Evolutionary conservation across 352 stramenopile genomes (phyloP).

Genomic region (Phytophthora aleatoria): DNA sequence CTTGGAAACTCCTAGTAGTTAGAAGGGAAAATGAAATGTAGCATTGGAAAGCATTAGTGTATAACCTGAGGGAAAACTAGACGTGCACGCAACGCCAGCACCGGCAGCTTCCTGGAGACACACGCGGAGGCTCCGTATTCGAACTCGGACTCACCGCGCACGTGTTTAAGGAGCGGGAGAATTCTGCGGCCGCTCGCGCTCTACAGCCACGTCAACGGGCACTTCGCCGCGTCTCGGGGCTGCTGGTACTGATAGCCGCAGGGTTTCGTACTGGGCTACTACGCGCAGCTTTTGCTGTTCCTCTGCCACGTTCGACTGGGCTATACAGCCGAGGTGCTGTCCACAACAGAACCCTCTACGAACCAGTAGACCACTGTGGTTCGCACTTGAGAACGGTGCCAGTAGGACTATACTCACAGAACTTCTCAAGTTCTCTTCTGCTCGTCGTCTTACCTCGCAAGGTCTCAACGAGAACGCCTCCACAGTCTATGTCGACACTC

Average conservation of each 20-base stretch:
- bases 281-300: conserved; percentile 71
- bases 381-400: no score
- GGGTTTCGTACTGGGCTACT: conserved; percentile 67
- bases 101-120: conserved; percentile 32
- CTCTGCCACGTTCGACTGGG: conserved; percentile 66
- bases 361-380: no score
- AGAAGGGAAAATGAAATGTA: no score
- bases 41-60: no score
- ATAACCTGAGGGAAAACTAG: no score
- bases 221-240: conserved; percentile 21
- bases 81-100: conserved; percentile 38
- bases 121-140: conserved; percentile 5
- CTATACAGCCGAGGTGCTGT: conserved; percentile 57
- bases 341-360: conserved; percentile 33
- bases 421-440: no score
- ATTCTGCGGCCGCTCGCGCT: conserved; percentile 10
- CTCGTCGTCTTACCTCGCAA: no score
- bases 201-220: conserved; percentile 14
- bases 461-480: no score
- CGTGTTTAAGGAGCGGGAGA: conserved; percentile 31
- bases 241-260: conserved; percentile 24
- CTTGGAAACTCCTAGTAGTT: no score
- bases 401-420: no score
- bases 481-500: no score
- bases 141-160: conserved; percentile 13